Percentiles rank a stretch among this genome's conserved stretches.
These are phyloP conservation scores for Bisporella sp. DNA, from an alignment of 2,329 filamentous ascomycete genomes.

Conservation along the genomic window DNA sequence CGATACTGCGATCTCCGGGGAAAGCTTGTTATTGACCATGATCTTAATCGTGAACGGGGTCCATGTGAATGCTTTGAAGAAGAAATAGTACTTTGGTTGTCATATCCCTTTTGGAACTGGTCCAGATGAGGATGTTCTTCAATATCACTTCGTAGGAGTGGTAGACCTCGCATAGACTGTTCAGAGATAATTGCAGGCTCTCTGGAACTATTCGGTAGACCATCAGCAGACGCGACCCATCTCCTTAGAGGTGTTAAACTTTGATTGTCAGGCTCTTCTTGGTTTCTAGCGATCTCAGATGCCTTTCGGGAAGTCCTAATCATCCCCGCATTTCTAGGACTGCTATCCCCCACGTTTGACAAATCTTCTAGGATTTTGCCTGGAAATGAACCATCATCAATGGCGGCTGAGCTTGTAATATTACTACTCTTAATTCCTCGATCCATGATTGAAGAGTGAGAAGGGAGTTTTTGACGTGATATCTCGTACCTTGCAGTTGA, in stretches of 20 bases:
- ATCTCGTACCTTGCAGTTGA: neutral
- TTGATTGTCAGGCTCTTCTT: neutral
- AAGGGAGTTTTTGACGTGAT: neutral
- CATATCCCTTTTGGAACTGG: neutral
- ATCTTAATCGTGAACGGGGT: neutral
- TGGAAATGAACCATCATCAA: conserved; percentile 8
- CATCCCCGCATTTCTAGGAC: no score
- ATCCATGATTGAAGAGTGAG: conserved; percentile 11
- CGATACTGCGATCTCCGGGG: neutral
- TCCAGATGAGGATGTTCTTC: neutral
- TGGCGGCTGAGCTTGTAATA: conserved; percentile 10
- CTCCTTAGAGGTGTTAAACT: neutral
- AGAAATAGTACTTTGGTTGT: neutral
- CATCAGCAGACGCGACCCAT: neutral
- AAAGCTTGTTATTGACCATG: conserved; percentile 1
- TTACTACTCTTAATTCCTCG: conserved; percentile 9
- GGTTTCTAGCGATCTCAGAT: no score
- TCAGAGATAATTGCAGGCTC: neutral
- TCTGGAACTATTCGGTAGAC: neutral
- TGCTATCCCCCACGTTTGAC: no score
- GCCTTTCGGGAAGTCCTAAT: no score
- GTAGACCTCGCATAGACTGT: neutral
- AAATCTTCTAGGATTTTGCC: neutral
- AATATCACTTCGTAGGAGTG: neutral
- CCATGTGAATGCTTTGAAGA: neutral